Percentiles rank a stretch among this genome's conserved stretches.
Evolutionary conservation across 352 stramenopile genomes (phyloP).

Genomic region (Plasmopara viticola): DNA sequence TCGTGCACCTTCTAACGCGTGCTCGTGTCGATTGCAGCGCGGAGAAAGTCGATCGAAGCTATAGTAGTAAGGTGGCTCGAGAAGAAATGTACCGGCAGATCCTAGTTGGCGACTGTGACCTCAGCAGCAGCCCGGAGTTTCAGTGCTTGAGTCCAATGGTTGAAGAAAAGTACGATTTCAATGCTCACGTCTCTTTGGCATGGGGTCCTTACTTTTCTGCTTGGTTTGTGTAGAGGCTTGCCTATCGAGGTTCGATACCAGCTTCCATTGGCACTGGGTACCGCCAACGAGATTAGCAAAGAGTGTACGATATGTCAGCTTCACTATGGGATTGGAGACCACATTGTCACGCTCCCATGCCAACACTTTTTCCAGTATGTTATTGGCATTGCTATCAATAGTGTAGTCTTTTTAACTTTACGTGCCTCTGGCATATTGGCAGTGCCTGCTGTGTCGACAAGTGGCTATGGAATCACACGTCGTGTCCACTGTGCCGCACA

Average conservation of each 20-base stretch:
- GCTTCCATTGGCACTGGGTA: conserved; percentile 67
- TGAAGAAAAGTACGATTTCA: conserved; percentile 57
- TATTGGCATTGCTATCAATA: neutral
- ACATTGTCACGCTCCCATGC: conserved; percentile 77
- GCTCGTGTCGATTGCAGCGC: conserved; percentile 9
- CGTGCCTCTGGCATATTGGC: neutral
- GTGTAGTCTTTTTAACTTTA: conserved; percentile 1
- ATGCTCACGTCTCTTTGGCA: neutral
- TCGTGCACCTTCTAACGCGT: neutral
- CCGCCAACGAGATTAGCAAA: conserved; percentile 76
- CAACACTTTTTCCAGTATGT: conserved; percentile 87
- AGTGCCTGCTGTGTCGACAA: conserved; percentile 81
- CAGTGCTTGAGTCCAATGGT: conserved; percentile 63
- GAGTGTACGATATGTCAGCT: conserved; percentile 84
- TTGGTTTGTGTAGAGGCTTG: conserved; percentile 36
- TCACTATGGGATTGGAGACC: conserved; percentile 74
- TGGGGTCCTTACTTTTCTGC: conserved; percentile 4
- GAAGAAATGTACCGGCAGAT: conserved; percentile 64
- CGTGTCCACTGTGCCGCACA: conserved; percentile 74
- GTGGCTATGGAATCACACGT: conserved; percentile 83
- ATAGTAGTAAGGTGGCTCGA: conserved; percentile 45
- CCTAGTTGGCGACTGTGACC: conserved; percentile 43
- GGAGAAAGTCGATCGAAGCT: conserved; percentile 37
- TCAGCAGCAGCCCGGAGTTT: conserved; percentile 67
- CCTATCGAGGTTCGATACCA: conserved; percentile 77